phyloP scores from a whole-genome alignment of 1,284 basidiomycete genomes.

The Puccinia triticina region DNA sequence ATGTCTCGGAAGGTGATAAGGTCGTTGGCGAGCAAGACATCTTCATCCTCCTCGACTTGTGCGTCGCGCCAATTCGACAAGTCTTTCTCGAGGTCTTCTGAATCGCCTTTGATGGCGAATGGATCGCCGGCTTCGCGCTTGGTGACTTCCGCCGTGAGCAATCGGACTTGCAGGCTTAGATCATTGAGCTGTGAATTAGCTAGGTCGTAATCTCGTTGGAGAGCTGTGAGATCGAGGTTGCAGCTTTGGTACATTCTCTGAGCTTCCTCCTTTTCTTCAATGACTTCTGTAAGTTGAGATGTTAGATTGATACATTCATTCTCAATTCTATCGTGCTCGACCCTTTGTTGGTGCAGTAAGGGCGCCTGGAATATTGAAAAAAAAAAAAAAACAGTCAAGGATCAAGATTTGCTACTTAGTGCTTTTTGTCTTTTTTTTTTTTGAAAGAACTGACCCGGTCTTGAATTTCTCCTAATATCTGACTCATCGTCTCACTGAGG shows the following conservation, averaged over 20 bases:
- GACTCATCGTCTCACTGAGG: slow-evolving; percentile 73
- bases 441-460: slow-evolving; percentile 72
- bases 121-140: slow-evolving; percentile 65
- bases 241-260: slow-evolving; percentile 53
- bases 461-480: slow-evolving; percentile 79
- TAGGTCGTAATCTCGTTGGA: slow-evolving; percentile 61
- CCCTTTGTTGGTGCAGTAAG: slow-evolving; percentile 78
- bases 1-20: slow-evolving; percentile 86
- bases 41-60: slow-evolving; percentile 66
- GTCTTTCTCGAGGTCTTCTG: slow-evolving; percentile 59
- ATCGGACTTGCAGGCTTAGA: slow-evolving; percentile 80
- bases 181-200: slow-evolving; percentile 77
- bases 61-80: slow-evolving; percentile 61
- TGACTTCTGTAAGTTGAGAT: slow-evolving; percentile 72
- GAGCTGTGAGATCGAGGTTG: slow-evolving; percentile 55
- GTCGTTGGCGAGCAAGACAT: slow-evolving; percentile 82
- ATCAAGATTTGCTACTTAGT: not conserved
- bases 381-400: not conserved
- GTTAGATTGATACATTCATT: slow-evolving; percentile 78
- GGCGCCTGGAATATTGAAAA: slow-evolving; percentile 70
- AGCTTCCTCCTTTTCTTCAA: slow-evolving; percentile 69
- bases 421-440: not conserved
- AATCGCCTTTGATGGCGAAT: slow-evolving; percentile 63
- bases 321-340: slow-evolving; percentile 78
- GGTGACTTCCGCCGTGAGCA: slow-evolving; percentile 75